A percentile compares a stretch with the other conserved stretches of the same genome.
These are phyloP conservation scores for Trichoderma gracile DNA, from an alignment of 2,329 filamentous ascomycete genomes.

Conservation along the genomic window DNA sequence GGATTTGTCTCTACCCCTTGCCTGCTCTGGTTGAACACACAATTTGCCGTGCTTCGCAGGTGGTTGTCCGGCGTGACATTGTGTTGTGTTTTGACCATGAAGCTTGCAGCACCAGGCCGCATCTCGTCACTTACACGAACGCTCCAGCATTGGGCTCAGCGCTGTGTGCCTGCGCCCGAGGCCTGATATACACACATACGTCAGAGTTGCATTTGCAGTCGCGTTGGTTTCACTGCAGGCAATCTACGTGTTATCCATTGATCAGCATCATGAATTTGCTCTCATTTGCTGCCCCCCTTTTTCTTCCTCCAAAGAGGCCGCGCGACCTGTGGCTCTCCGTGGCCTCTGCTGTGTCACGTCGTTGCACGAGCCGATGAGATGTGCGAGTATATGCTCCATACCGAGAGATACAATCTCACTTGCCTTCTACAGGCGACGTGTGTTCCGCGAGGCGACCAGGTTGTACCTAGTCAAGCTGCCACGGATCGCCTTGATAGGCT, in stretches of 20 bases:
- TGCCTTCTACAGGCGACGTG: neutral
- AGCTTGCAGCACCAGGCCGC: neutral
- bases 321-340: neutral
- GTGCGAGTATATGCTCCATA: neutral
- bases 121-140: neutral
- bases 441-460: neutral
- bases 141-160: slow-evolving; percentile 1
- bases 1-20: neutral
- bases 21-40: neutral
- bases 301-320: neutral
- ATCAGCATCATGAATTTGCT: neutral
- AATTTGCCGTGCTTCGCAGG: neutral
- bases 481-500: slow-evolving; percentile 8
- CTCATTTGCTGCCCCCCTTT: neutral
- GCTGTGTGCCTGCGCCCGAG: slow-evolving; percentile 5
- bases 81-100: neutral
- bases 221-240: slow-evolving; percentile 16
- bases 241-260: neutral
- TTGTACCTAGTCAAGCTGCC: neutral
- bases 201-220: slow-evolving; percentile 8
- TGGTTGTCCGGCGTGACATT: neutral
- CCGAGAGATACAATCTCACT: neutral
- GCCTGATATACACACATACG: neutral
- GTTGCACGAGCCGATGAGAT: neutral
- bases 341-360: slow-evolving; percentile 7